Evolutionary conservation across 495 filamentous ascomycete genomes (phyloP), one percentile per base, ranked within the genome.

Genomic region (Penicillium pulvis): DNA sequence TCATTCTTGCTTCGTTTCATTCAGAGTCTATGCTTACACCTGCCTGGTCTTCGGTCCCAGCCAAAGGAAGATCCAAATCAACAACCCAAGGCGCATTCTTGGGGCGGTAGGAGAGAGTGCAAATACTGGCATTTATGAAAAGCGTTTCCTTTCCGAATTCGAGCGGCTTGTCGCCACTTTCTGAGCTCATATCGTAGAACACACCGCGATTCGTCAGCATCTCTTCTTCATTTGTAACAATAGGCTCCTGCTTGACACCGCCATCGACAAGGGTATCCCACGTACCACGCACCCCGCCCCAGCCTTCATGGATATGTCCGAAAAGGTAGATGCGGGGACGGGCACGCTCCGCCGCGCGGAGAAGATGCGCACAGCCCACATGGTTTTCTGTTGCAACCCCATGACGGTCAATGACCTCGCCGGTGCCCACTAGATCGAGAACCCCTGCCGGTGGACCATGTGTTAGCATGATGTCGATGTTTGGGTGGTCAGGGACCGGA

Each of bases 71-170:
- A 60, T 89, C 86, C 45, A 90, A 54, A 70, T 89, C 85, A 30
- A 90, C 79, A 10, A 88, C 48, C 85, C 84, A 90, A 1, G 85
- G 82, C 47, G 79, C 80, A 69, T 89, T 81, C 16, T 64, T 43
- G 14, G 82, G 74, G 17, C 64, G 56, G 70, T 86, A 87, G 12
- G 54, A 47, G 16, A 81, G 62, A 24, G 74, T 78, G 64, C 83
- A 78, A 28, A 90, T 81, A 56, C 83, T 81, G 3, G 88, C 90
- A 76, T 92, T 92, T 6, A 91, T 81, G 69, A 91, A 87, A 4
- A 92, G 57, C 7, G 90, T 91, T 60, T 89, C 79, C 56, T 78
- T 58, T 0, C 85, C 83, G 47, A 68, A 67, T 45, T 63, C 55
- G 55, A 88, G 58, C 14, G 75, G 72, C 45, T 42, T 64, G 4